These are phyloP conservation scores for Abrus pulchellus DNA, from an alignment of 306 rosid species.

Conservation along the genomic window DNA sequence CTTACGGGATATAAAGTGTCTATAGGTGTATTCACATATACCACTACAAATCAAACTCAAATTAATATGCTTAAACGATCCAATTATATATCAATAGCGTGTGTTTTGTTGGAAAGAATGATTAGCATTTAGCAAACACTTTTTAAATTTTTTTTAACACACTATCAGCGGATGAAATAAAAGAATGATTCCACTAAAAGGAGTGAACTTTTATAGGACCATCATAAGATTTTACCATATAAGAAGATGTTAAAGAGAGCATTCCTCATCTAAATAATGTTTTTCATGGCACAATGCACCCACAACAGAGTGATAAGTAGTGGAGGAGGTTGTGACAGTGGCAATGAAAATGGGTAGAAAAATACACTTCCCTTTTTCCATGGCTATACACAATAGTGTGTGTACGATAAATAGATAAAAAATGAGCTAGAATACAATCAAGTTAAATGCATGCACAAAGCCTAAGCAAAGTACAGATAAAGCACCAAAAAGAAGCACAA, in stretches of 20 bases:
- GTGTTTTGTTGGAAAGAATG: background rate
- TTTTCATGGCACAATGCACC: slow-evolving; percentile 36
- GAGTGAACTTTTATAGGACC: background rate
- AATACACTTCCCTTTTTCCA: slow-evolving; percentile 1
- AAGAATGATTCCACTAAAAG: slow-evolving; percentile 3
- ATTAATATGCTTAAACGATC: background rate
- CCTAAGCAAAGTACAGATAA: slow-evolving; percentile 2
- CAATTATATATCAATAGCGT: background rate
- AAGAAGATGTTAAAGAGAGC: slow-evolving; percentile 3
- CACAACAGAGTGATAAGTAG: background rate
- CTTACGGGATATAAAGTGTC: too few species aligned
- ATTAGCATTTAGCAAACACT: background rate
- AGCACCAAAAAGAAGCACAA: slow-evolving; percentile 49
- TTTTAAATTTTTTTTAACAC: background rate
- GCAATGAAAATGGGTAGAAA: slow-evolving; percentile 21
- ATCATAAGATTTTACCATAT: background rate
- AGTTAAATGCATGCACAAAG: slow-evolving; percentile 33
- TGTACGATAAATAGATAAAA: slow-evolving; percentile 21
- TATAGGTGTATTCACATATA: too few species aligned
- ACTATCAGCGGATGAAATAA: background rate
- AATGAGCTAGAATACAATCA: slow-evolving; percentile 27
- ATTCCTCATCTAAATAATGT: background rate
- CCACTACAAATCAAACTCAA: background rate
- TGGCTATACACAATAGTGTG: slow-evolving; percentile 25
- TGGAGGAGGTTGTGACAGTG: slow-evolving; percentile 28